Conservation (phyloP, 1,284 basidiomycete genomes). For the Cryptococcus sp. region DNA sequence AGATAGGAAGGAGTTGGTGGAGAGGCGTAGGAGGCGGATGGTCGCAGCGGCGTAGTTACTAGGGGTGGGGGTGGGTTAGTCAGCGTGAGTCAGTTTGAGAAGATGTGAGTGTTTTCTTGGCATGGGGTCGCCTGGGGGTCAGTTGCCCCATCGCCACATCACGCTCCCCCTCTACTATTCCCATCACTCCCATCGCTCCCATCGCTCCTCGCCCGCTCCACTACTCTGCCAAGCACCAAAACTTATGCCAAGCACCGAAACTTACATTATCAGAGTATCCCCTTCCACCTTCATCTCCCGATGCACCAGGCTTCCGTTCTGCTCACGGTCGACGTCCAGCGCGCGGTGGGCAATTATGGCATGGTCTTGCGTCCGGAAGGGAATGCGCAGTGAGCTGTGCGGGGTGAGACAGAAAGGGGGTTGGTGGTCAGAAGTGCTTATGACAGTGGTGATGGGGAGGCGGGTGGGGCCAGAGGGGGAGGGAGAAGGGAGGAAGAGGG, state of each 20-base stretch:
- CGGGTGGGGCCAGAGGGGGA: neutral
- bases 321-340: slow-evolving; percentile 78
- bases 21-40: slow-evolving; percentile 73
- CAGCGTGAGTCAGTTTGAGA: no score
- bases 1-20: slow-evolving; percentile 78
- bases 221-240: no score
- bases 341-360: slow-evolving; percentile 72
- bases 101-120: no score
- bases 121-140: no score
- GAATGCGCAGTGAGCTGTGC: slow-evolving; percentile 66
- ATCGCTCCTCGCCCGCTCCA: no score
- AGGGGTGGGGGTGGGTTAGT: neutral
- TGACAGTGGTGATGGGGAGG: neutral
- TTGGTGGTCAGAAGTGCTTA: neutral
- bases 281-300: slow-evolving; percentile 64
- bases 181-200: no score
- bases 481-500: neutral
- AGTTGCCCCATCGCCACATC: no score
- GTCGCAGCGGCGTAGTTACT: slow-evolving; percentile 60
- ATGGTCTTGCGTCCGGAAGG: slow-evolving; percentile 68
- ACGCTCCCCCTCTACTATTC: no score
- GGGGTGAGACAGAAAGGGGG: neutral
- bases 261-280: slow-evolving; percentile 66
- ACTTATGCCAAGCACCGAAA: neutral
- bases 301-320: slow-evolving; percentile 73